Base-by-base conservation (phyloP, 2,329 filamentous ascomycete species). In the Tolypocladium ovalisporum region DNA sequence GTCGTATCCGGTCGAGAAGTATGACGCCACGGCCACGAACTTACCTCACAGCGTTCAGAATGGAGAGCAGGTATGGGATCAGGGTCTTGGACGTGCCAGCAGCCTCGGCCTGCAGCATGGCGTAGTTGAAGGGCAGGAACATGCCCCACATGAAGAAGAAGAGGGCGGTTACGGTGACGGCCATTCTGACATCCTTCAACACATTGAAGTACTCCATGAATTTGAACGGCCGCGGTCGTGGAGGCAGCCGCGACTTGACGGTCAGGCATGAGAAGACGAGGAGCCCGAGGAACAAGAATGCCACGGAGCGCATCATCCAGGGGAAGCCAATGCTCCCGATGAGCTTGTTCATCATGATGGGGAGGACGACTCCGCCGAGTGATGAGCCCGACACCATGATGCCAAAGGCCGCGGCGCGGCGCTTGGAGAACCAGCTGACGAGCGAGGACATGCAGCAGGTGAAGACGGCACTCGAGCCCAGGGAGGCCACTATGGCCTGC, bases 341-440 rank as follows among this genome's bases (percentile, higher is more conserved):
- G 59, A 87, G 73, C 59, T 82, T 74, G 59, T 82, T 71, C 57
- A 75, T 78, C 59, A 89, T 77, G 60, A 88, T 84, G 54, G 87
- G 71, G 57, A 88, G 83, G 17, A 82, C 73, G 52, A 77, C 72
- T 29, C 82, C 82, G 2, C 81, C 82, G 7, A 84, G 61, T 5
- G 77, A 80, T 0, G 78, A 79, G 7, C 82, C 82, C 2, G 78
- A 74, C 3, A 78, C 76, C 62, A 77, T 73, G 61, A 84, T 71
- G 10, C 81, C 82, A 15, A 81, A 75, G 10, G 80, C 81, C 37
- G 77, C 70, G 27, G 76, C 80, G 22, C 81, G 76, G 13, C 73
- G 75, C 44, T 72, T 73, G 58, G 71, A 71, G 65, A 85, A 84
- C 79, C 80, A 84, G 5, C 74, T 77, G 37, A 73, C 70, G 49